Evolutionary conservation across 1,284 basidiomycete species (phyloP).

Genomic region (Paramarasmius palmivorus): DNA sequence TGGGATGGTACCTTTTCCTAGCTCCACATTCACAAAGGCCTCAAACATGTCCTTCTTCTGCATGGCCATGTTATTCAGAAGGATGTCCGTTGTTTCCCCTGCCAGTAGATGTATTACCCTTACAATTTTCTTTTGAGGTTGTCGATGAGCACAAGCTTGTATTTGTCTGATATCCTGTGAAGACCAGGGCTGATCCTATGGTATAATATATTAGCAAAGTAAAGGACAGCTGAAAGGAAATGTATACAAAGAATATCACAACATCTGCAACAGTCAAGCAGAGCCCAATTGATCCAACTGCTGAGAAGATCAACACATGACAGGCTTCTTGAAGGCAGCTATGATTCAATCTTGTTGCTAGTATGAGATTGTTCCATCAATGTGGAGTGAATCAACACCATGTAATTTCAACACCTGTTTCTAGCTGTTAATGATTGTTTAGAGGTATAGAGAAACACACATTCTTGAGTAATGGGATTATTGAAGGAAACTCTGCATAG

Average conservation of each 20-base stretch:
- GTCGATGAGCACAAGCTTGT: slow-evolving; percentile 26
- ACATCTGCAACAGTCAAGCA: slow-evolving; percentile 7
- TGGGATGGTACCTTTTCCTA: slow-evolving; percentile 20
- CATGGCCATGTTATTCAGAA: slow-evolving; percentile 24
- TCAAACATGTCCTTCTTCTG: slow-evolving; percentile 29
- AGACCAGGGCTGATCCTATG: slow-evolving; percentile 18
- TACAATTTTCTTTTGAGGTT: slow-evolving; percentile 27
- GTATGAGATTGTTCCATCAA: not conserved
- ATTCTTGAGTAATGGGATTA: slow-evolving; percentile 17
- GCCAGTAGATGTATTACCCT: slow-evolving; percentile 25
- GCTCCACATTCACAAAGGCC: slow-evolving; percentile 24
- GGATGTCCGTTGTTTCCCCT: slow-evolving; percentile 25
- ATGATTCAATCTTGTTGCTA: not conserved
- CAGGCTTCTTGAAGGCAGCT: slow-evolving; percentile 1
- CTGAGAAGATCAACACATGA: slow-evolving; percentile 8
- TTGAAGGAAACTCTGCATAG: slow-evolving; percentile 21
- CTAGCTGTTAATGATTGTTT: not conserved
- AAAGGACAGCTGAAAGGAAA: not conserved
- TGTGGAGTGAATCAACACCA: not conserved
- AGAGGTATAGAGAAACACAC: slow-evolving; percentile 12
- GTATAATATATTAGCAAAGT: not conserved
- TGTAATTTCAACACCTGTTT: slow-evolving; percentile 4
- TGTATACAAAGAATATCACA: slow-evolving; percentile 6
- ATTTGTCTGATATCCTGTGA: slow-evolving; percentile 30
- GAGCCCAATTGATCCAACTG: slow-evolving; percentile 7